phyloP scores from a whole-genome alignment of 208 protist genomes.

The Crithidia bombi region DNA sequence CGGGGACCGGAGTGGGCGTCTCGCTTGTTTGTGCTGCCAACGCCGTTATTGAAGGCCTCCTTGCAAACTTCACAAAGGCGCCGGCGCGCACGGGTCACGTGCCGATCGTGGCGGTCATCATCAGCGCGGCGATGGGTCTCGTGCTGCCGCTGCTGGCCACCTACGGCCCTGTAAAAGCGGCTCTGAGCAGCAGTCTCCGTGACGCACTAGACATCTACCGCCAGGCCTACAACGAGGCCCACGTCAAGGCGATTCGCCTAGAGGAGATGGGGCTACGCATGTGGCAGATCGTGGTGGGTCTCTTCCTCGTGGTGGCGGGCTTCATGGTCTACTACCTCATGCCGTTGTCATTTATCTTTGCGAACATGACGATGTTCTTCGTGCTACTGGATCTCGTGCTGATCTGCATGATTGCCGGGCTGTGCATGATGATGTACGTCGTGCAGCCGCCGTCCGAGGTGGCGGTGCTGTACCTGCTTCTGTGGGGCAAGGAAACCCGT shows the following conservation, averaged over 20 bases:
- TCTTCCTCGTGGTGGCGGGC: slow-evolving; percentile 84
- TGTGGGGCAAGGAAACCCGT: slow-evolving; percentile 85
- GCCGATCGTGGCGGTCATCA: slow-evolving; percentile 43
- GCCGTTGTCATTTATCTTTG: slow-evolving; percentile 92
- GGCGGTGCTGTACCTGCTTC: slow-evolving; percentile 69
- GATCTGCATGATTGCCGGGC: slow-evolving; percentile 91
- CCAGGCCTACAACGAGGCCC: slow-evolving; percentile 85
- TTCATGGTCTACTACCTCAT: slow-evolving; percentile 96
- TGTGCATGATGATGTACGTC: slow-evolving; percentile 87
- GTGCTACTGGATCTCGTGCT: slow-evolving; percentile 89
- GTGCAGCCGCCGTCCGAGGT: slow-evolving; percentile 78
- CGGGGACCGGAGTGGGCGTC: slow-evolving; percentile 85
- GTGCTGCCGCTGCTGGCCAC: slow-evolving; percentile 88
- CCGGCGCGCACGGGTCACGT: slow-evolving; percentile 30
- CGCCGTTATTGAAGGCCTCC: slow-evolving; percentile 58
- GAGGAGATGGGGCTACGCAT: slow-evolving; percentile 87
- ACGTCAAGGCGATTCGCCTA: slow-evolving; percentile 88
- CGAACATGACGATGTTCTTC: slow-evolving; percentile 92
- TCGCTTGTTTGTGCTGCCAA: slow-evolving; percentile 68
- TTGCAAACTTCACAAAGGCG: slow-evolving; percentile 66
- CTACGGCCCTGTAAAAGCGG: slow-evolving; percentile 77
- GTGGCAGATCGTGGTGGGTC: slow-evolving; percentile 73
- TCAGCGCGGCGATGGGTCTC: slow-evolving; percentile 74
- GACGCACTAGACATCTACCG: slow-evolving; percentile 96
- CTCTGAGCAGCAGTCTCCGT: slow-evolving; percentile 84